phyloP scores from a whole-genome alignment of 192 early-diverging fungal genomes.

The Pilaira anomala region DNA sequence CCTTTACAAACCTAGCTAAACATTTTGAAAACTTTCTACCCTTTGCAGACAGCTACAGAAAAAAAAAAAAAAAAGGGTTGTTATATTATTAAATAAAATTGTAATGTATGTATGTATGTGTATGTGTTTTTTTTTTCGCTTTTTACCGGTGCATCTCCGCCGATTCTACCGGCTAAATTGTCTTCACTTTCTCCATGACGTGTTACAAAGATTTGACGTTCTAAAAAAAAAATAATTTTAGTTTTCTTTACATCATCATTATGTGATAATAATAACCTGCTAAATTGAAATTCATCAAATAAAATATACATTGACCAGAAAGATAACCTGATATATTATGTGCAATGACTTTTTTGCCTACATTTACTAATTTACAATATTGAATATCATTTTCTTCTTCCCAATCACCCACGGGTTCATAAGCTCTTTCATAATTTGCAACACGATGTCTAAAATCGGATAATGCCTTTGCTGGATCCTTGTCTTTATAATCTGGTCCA shows the following conservation, averaged over 20 bases:
- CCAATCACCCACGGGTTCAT: slow-evolving; percentile 76
- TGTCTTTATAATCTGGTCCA: slow-evolving; percentile 89
- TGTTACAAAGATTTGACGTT: slow-evolving; percentile 85
- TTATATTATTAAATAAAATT: no score
- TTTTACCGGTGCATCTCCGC: slow-evolving; percentile 46
- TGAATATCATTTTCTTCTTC: slow-evolving; percentile 81
- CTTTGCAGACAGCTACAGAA: slow-evolving; percentile 50
- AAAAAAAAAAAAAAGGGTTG: background rate
- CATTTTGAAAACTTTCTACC: slow-evolving; percentile 74
- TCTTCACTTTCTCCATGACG: slow-evolving; percentile 92
- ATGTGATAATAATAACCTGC: slow-evolving; percentile 39
- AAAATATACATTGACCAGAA: slow-evolving; percentile 92
- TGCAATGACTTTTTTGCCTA: slow-evolving; percentile 94
- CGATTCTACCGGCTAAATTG: slow-evolving; percentile 81
- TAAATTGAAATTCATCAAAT: slow-evolving; percentile 97
- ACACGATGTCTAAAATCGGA: slow-evolving; percentile 84
- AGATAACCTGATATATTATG: slow-evolving; percentile 94
- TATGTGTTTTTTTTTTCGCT: no score
- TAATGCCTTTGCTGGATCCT: slow-evolving; percentile 74
- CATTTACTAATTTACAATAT: slow-evolving; percentile 96
- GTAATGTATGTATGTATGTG: no score
- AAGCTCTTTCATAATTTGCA: slow-evolving; percentile 91
- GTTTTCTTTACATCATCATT: slow-evolving; percentile 1
- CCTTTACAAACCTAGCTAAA: slow-evolving; percentile 72
- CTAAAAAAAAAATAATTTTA: slow-evolving; percentile 9